Evolutionary conservation across 2,329 filamentous ascomycete species (phyloP).

Genomic region (Nothopassalora personata): DNA sequence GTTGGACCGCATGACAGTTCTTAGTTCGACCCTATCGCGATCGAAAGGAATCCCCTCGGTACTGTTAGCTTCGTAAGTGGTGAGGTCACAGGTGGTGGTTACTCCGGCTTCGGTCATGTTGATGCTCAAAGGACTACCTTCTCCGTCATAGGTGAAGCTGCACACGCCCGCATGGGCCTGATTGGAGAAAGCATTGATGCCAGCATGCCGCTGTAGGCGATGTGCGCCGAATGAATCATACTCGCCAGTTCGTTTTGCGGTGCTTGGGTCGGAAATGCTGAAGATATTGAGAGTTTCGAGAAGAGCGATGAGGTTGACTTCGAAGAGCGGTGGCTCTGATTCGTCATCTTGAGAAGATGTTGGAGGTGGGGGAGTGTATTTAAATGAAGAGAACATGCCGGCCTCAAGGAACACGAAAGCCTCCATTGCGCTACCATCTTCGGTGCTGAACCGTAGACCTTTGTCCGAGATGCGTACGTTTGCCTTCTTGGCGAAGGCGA

Average conservation of each 20-base stretch:
- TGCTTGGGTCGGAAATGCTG: conserved; percentile 53
- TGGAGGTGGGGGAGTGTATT: conserved; percentile 53
- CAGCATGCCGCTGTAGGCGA: conserved; percentile 33
- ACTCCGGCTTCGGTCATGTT: conserved; percentile 81
- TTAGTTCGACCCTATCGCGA: conserved; percentile 72
- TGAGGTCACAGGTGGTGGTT: conserved; percentile 82
- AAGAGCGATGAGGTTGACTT: conserved; percentile 79
- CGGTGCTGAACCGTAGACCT: conserved; percentile 80
- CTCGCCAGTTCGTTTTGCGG: conserved; percentile 30
- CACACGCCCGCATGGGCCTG: conserved; percentile 81
- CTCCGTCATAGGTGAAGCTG: conserved; percentile 68
- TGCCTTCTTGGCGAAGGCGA: conserved; percentile 55
- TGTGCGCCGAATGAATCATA: conserved; percentile 36
- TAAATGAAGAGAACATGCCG: conserved; percentile 80
- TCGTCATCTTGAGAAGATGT: conserved; percentile 34
- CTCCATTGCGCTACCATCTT: conserved; percentile 88
- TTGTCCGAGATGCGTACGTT: conserved; percentile 76
- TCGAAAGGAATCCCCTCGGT: conserved; percentile 81
- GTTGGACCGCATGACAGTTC: conserved; percentile 85
- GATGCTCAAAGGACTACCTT: conserved; percentile 75
- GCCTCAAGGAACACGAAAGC: conserved; percentile 81
- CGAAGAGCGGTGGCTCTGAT: conserved; percentile 62
- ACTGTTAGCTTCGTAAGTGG: conserved; percentile 59
- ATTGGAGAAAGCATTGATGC: conserved; percentile 70
- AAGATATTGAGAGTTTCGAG: conserved; percentile 96